Evolutionary conservation across 2,329 filamentous ascomycete genomes (phyloP), one percentile per base, ranked within the genome.

Genomic region (Gyromitra esculenta): DNA sequence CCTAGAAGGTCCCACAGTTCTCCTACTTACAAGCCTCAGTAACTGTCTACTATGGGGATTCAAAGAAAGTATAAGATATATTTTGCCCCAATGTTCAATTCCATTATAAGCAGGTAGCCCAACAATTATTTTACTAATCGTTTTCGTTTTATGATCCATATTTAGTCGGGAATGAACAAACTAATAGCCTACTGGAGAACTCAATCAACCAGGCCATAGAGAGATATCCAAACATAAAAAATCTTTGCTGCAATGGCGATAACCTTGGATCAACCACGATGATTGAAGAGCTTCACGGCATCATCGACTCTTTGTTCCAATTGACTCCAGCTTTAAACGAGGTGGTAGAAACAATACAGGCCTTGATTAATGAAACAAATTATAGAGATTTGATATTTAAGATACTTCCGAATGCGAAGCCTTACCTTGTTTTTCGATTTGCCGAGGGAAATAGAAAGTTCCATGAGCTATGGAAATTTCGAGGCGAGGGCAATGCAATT

Each of bases 401-500:
- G 9, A 71, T 64, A 39, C 64, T 71, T 45, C 68, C 57, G 18
- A 45, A 63, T 45, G 48, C 37, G 1, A 71, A 35, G 1, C 37
- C 6, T 5, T 15, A 64, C 21, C 45, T 71, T 18, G 45, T 45
- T 37, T 18, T 71, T 1, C 57, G 68, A 2, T 31, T 45, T 5
- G 68, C 68, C 5, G 8, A 71, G 11, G 59, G 68, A 2, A 64
- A 71, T 57, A 21, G 13, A 56, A n/a, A 64, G 13, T 64, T 37
- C 3, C 45, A 71, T n/a, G 48, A 64, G 18, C 13, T 6, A 21
- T 45, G 64, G 48, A 39, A 45, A 52, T 25, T 31, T 41, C 9
- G 54, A 11, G 11, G 1, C n/a, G 35, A n/a, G 15, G 35, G 15
- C 25, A 31, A 25, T 11, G 35, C 13, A 5, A 39, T 15, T 18